Base-by-base conservation (phyloP, 2,329 filamentous ascomycete species). In the Nemania serpens region DNA sequence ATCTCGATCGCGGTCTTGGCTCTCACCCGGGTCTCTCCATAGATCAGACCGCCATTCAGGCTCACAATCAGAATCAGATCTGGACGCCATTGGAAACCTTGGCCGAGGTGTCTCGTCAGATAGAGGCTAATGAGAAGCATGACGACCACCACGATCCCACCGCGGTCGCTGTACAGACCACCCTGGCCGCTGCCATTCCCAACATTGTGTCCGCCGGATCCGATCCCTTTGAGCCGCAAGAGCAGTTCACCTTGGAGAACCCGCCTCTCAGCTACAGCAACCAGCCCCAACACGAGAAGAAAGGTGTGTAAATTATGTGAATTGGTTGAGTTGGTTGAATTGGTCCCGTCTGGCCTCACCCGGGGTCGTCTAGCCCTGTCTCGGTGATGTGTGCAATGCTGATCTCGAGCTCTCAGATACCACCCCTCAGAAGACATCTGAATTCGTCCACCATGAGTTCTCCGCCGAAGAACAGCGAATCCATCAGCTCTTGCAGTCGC, bases 81-180 rank as follows among this genome's bases (percentile, higher is more conserved):
- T 91, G 92, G 82, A 92, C 91, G 63, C 91, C 91, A 1, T 81
- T 97, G 39, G 91, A 96, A 73, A 93, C 93, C 5, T 81, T 97
- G 20, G 93, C 93, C 34, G 93, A 97, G 76, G 93, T 93, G 0
- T 96, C 93, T 51, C 85, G 91, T 52, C 91, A 91, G 74, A 85
- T 95, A 59, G 90, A 90, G 68, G 79, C 87, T 15, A 84, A 81
- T 61, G 83, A 87, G 69, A 87, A 86, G 70, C 83, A 81, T 54
- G 83, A 84, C 67, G 79, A 80, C 58, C 76, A 57, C 9, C 66
- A 68, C 39, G 66, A 69, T 51, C 60, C 66, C n/a, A 59, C 67
- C 3, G 49, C 55, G 2, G 64, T 68, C 45, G 62, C 66, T n/a
- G 61, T 68, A n/a, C 68, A 67, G 51, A 67, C 66, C 9, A 71